Evolutionary conservation across 305 asterid genomes (phyloP).

Genomic region (Rubia peregrina): DNA sequence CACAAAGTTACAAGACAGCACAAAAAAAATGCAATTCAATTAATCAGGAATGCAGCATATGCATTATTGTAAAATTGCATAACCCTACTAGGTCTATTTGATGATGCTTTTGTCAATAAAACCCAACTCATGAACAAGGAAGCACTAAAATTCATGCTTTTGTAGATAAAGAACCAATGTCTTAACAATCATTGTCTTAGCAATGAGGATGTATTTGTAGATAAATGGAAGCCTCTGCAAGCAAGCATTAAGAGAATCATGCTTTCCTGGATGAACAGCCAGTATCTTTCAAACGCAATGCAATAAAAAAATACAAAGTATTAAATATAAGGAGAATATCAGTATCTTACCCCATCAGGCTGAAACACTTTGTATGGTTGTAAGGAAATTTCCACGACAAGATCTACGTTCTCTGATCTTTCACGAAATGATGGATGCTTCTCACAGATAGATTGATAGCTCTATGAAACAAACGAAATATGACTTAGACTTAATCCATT

Average conservation of each 20-base stretch:
- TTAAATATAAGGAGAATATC: constrained; percentile 4
- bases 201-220: not conserved
- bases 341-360: constrained; percentile 83
- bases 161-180: not conserved
- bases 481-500: constrained; percentile 18
- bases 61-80: not conserved
- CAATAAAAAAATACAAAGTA: not conserved
- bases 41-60: not conserved
- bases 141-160: constrained; percentile 2
- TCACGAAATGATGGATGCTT: constrained; percentile 94
- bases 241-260: not conserved
- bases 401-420: constrained; percentile 96
- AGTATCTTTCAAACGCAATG: not conserved
- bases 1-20: constrained; percentile 5
- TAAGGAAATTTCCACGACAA: constrained; percentile 94
- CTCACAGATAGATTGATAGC: constrained; percentile 89
- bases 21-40: not conserved
- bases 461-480: constrained; percentile 38
- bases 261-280: constrained; percentile 1
- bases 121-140: not conserved
- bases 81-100: not conserved
- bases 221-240: constrained; percentile 5
- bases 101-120: constrained; percentile 1
- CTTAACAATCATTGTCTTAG: not conserved
- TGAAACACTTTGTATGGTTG: constrained; percentile 93